Base-by-base conservation (phyloP, 2,329 filamentous ascomycete genomes). In the Colletotrichum sansevieriae region DNA sequence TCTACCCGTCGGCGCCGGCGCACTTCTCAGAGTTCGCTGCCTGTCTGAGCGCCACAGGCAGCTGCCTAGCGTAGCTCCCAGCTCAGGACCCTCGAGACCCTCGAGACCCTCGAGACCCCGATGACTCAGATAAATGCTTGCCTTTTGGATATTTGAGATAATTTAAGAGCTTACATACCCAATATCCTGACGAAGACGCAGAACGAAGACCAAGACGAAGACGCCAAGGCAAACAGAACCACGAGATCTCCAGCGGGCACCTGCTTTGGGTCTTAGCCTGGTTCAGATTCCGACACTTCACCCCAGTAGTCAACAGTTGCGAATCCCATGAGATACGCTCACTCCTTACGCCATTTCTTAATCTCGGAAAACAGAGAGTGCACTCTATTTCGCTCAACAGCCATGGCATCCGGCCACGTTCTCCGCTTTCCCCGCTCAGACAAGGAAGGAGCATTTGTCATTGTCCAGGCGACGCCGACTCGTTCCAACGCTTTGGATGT, bases 401-500 rank as follows among this genome's bases (percentile, higher is more conserved):
- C 39, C 44, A 71, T 71, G 69, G 63, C 62, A 47, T 52, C 66
- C 44, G 66, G 33, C 10, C 51, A 63, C 60, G 82, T 93, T 68
- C 79, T 92, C 62, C 86, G 87, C 70, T 81, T 93, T 71, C 81
- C 85, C 67, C 84, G 89, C 72, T 85, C 85, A 47, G 86, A 86
- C 65, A 79, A 81, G 65, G 80, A 84, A 52, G 80, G 82, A 54
- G 78, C 82, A 15, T 89, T 86, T 71, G 84, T 93, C 35, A 83
- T 94, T 22, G 75, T 92, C 18, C 85, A 92, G 73, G 85, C 90
- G 65, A 82, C 82, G 2, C 80, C 85, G 22, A 84, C 78, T 63
- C 82, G 81, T 43, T 79, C 82, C 41, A 70, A 83, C 65, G 83
- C 85, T 1, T 80, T 94, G 35, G 90, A 93, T 77, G 78, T 92